These are phyloP conservation scores for Coemansia sp. DNA, from an alignment of 192 early-diverging fungal genomes.

Conservation along the genomic window DNA sequence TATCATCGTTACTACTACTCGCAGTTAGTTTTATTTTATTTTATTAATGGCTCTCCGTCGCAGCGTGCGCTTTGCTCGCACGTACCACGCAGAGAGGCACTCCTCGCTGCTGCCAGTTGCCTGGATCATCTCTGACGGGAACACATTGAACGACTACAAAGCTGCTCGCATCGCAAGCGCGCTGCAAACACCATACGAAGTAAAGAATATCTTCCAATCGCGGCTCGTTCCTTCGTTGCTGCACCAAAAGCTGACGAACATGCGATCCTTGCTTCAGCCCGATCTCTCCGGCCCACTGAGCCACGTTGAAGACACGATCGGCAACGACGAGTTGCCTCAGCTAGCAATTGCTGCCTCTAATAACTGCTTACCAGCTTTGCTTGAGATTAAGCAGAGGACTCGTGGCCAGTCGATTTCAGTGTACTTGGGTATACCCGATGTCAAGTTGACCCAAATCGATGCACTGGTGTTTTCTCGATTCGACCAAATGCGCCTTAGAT, in stretches of 20 bases:
- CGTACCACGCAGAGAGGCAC: slow-evolving; percentile 32
- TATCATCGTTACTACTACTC: not conserved
- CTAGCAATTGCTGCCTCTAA: slow-evolving; percentile 38
- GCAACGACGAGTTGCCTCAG: slow-evolving; percentile 24
- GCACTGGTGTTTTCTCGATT: slow-evolving; percentile 39
- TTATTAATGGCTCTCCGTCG: not conserved
- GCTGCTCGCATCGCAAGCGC: slow-evolving; percentile 23
- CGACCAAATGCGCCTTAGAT: slow-evolving; percentile 45
- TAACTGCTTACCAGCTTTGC: slow-evolving; percentile 28
- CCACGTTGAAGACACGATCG: slow-evolving; percentile 6
- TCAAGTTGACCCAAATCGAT: slow-evolving; percentile 33
- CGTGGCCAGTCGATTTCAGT: slow-evolving; percentile 21
- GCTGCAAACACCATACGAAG: slow-evolving; percentile 26
- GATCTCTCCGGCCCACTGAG: slow-evolving; percentile 7
- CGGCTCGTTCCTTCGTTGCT: slow-evolving; percentile 7
- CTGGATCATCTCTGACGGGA: slow-evolving; percentile 37
- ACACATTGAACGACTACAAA: slow-evolving; percentile 16
- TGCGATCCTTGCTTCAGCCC: not conserved
- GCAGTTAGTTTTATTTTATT: not conserved
- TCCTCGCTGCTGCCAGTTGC: slow-evolving; percentile 40
- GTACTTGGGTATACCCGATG: slow-evolving; percentile 34
- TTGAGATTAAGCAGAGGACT: slow-evolving; percentile 29
- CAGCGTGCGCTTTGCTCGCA: not conserved
- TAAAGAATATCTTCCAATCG: slow-evolving; percentile 7
- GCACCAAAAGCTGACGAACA: not conserved